Conservation (phyloP, 164 flowering plant species). For the Paratinospora sagittata region DNA sequence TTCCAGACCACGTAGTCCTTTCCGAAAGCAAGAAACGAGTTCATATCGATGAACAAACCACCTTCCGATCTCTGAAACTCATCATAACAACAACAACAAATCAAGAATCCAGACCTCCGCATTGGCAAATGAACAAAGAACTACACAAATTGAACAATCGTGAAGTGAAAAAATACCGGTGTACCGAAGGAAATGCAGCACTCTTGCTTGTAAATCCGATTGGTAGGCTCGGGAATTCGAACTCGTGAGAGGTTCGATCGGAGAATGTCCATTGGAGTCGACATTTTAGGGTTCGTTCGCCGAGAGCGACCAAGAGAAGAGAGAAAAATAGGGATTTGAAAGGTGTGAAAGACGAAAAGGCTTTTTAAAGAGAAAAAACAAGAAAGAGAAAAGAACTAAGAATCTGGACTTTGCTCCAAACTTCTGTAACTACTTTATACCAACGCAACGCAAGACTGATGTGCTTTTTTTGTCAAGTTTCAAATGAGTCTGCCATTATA, state of each 20-base stretch:
- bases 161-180: conserved; percentile 45
- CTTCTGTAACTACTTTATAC: conserved; percentile 9
- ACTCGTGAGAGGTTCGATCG: conserved; percentile 74
- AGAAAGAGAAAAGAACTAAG: background rate
- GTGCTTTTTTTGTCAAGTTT: background rate
- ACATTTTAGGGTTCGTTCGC: conserved; percentile 14
- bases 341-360: background rate
- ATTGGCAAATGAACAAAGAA: conserved; percentile 1
- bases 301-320: conserved; percentile 2
- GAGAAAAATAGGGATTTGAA: background rate
- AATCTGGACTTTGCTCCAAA: conserved; percentile 23
- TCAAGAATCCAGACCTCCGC: background rate
- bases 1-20: conserved; percentile 77
- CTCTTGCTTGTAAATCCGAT: conserved; percentile 93
- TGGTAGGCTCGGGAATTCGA: conserved; percentile 94
- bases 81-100: background rate
- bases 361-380: background rate
- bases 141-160: background rate
- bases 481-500: background rate
- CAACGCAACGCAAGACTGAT: background rate
- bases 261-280: conserved; percentile 65
- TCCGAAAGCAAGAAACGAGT: conserved; percentile 85
- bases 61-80: conserved; percentile 79
- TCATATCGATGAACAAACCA: conserved; percentile 83
- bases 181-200: conserved; percentile 90